Conservation (phyloP, 2,329 filamentous ascomycete species). For the Fulvia fulva region DNA sequence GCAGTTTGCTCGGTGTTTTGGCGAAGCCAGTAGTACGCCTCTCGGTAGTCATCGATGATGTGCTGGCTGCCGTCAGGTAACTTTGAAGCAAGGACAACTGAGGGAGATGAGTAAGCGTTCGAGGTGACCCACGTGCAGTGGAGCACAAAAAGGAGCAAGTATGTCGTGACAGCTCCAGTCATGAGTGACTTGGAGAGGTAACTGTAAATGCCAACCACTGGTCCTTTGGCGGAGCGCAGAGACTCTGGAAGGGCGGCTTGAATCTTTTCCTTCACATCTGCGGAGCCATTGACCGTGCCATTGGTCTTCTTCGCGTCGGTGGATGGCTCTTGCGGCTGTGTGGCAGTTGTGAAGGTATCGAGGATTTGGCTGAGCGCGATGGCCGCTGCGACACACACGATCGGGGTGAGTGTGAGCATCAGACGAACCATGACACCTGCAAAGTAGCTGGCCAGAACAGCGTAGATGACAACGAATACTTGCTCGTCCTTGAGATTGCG, state of each 20-base stretch:
- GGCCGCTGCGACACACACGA: constrained; percentile 91
- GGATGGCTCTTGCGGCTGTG: constrained; percentile 51
- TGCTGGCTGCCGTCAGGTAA: constrained; percentile 93
- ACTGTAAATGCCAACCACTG: constrained; percentile 79
- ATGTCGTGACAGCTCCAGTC: constrained; percentile 66
- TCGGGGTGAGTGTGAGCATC: constrained; percentile 94
- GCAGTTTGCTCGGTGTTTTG: constrained; percentile 94
- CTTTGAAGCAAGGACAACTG: constrained; percentile 87
- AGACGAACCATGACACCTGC: constrained; percentile 98
- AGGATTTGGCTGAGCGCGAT: constrained; percentile 83
- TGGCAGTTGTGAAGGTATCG: constrained; percentile 73
- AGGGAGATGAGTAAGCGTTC: constrained; percentile 97
- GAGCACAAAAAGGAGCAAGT: constrained; percentile 87
- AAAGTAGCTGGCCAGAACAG: constrained; percentile 96
- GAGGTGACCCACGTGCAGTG: constrained; percentile 99
- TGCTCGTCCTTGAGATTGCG: constrained; percentile 90
- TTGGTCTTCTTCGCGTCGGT: constrained; percentile 38
- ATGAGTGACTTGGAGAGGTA: constrained; percentile 75
- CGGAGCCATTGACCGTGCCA: constrained; percentile 37
- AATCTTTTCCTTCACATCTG: constrained; percentile 50
- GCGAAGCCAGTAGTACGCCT: constrained; percentile 98
- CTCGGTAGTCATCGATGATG: constrained; percentile 98
- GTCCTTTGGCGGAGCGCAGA: constrained; percentile 67
- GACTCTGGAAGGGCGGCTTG: constrained; percentile 52
- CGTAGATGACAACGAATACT: constrained; percentile 95